Percentiles rank a stretch among this genome's conserved stretches.
phyloP scores from a whole-genome alignment of 345 rosid genomes.

The Heritiera fomes region DNA sequence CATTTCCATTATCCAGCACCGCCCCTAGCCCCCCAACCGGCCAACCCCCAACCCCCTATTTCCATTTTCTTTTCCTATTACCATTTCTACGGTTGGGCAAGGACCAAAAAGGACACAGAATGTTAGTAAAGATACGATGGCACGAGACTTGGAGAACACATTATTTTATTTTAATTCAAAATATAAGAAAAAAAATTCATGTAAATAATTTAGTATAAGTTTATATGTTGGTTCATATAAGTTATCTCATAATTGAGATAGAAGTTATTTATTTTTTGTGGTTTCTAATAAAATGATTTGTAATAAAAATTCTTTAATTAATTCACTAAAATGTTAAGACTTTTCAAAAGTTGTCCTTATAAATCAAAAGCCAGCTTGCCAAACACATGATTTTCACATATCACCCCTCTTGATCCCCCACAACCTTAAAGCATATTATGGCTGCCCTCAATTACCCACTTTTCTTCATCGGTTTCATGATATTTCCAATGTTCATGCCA shows the following conservation, averaged over 20 bases:
- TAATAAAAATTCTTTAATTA: neutral
- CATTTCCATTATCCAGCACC: neutral
- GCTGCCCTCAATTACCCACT: slow-evolving; percentile 1
- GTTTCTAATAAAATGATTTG: neutral
- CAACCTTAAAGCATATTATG: neutral
- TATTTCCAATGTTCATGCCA: neutral
- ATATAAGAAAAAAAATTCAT: too few relatives aligned
- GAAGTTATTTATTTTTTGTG: neutral
- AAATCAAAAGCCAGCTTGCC: neutral
- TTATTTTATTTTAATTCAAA: too few relatives aligned
- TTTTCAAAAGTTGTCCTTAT: neutral
- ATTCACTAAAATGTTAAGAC: neutral
- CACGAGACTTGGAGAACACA: too few relatives aligned
- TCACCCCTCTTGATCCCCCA: neutral
- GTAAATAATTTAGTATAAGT: too few relatives aligned
- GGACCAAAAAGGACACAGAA: too few relatives aligned
- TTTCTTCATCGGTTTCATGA: slow-evolving; percentile 4
- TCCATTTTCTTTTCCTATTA: neutral
- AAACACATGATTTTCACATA: neutral
- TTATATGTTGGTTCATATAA: too few relatives aligned
- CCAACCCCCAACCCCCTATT: neutral
- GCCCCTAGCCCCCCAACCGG: neutral
- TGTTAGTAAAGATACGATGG: too few relatives aligned
- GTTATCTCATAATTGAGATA: too few relatives aligned
- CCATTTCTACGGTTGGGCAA: too few relatives aligned